These are phyloP conservation scores for Linum lewisii DNA, from an alignment of 345 rosid species.

Conservation along the genomic window DNA sequence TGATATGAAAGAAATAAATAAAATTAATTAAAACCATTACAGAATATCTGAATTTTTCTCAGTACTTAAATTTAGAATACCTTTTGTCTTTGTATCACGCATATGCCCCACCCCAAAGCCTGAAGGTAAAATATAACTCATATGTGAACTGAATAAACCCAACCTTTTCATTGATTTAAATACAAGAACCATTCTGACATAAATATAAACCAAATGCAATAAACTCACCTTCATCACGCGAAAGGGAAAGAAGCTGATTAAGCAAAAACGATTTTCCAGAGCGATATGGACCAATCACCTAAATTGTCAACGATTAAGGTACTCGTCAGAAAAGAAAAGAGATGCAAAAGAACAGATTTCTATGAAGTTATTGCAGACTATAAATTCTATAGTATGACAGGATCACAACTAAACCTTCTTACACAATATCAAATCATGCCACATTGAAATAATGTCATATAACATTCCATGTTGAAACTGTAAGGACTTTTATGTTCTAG, in stretches of 20 bases:
- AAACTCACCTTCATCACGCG: conserved; percentile 82
- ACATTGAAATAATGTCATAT: neutral
- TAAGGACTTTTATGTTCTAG: neutral
- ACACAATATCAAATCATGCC: neutral
- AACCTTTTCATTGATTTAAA: conserved; percentile 2
- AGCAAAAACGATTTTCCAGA: conserved; percentile 98
- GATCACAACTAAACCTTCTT: too few relatives aligned
- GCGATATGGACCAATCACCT: conserved; percentile 99
- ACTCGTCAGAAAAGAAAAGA: conserved; percentile 15
- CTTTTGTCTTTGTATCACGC: conserved; percentile 99
- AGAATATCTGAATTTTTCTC: conserved; percentile 7
- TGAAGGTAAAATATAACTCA: conserved; percentile 16
- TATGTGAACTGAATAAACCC: conserved; percentile 13
- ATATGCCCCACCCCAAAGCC: conserved; percentile 99
- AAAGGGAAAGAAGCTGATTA: conserved; percentile 97
- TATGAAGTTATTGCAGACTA: too few relatives aligned
- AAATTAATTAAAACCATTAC: conserved; percentile 6
- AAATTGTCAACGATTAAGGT: conserved; percentile 24
- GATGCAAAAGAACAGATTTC: neutral
- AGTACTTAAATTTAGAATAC: conserved; percentile 24
- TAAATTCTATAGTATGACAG: neutral
- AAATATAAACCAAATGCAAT: conserved; percentile 3
- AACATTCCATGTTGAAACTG: neutral
- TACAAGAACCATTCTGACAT: conserved; percentile 1
- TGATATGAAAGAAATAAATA: conserved; percentile 22